Conservation (phyloP, 768 basidiomycete genomes). For the Agaricus subrufescens region DNA sequence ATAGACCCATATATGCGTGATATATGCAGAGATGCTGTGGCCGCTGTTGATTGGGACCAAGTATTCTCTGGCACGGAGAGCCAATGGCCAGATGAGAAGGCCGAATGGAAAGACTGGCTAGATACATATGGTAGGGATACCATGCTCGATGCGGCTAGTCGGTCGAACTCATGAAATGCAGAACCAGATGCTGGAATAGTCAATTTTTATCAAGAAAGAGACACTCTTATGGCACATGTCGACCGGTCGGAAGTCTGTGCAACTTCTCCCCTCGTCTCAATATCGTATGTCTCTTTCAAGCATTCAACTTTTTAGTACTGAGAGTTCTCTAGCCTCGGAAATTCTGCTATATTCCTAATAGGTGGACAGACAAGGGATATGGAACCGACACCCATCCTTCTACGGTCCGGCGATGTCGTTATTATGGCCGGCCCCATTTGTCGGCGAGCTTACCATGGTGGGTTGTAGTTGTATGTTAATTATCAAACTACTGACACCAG, state of each 20-base stretch:
- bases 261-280: conserved; percentile 87
- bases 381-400: conserved; percentile 73
- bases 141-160: not conserved
- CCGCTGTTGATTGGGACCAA: conserved; percentile 60
- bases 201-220: conserved; percentile 91
- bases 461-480: not conserved
- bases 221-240: conserved; percentile 96
- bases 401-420: conserved; percentile 88
- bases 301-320: not conserved
- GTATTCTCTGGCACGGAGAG: conserved; percentile 44
- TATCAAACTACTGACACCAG: not conserved
- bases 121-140: conserved; percentile 64
- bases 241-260: conserved; percentile 94
- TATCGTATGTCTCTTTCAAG: conserved; percentile 60
- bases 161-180: conserved; percentile 21
- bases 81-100: conserved; percentile 49
- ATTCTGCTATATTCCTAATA: conserved; percentile 85
- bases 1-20: conserved; percentile 53
- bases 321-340: conserved; percentile 64
- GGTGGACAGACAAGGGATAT: conserved; percentile 77
- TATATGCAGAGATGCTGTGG: conserved; percentile 62
- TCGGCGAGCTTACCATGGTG: conserved; percentile 81
- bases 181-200: conserved; percentile 96
- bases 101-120: conserved; percentile 72
- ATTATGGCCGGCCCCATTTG: conserved; percentile 90